Percentiles rank a stretch among this genome's conserved stretches.
Evolutionary conservation across 805 yeast species (phyloP).

Genomic region (Kurtzmaniella cleridarum): DNA sequence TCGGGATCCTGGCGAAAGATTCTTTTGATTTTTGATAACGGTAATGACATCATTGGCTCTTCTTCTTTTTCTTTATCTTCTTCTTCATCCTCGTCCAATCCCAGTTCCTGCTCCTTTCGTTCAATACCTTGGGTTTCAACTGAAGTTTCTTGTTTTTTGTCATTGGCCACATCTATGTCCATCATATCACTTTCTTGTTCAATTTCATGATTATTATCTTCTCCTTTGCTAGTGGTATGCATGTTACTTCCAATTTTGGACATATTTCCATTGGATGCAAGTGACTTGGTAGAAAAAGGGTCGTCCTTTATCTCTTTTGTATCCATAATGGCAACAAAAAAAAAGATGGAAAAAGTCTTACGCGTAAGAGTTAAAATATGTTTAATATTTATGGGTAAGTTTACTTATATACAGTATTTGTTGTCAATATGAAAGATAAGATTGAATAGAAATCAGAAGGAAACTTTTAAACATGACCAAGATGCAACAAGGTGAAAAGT

Average conservation of each 20-base stretch:
- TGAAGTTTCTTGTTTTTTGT: conserved; percentile 6
- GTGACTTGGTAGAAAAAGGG: neutral
- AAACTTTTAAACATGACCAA: too few species aligned
- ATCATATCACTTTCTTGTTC: neutral
- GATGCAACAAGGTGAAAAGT: too few species aligned
- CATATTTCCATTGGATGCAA: neutral
- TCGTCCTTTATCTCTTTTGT: neutral
- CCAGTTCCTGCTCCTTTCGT: conserved; percentile 5
- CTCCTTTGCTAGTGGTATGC: neutral
- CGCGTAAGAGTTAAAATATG: too few species aligned
- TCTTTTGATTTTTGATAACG: conserved; percentile 63
- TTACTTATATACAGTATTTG: too few species aligned
- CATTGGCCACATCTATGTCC: conserved; percentile 7
- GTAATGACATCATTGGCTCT: conserved; percentile 38
- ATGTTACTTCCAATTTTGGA: conserved; percentile 1
- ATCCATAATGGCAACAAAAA: neutral
- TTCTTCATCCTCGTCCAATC: conserved; percentile 9
- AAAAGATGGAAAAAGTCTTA: too few species aligned
- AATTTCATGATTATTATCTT: neutral
- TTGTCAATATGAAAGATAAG: too few species aligned
- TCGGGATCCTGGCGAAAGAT: conserved; percentile 75
- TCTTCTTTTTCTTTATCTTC: conserved; percentile 21
- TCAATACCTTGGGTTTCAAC: neutral
- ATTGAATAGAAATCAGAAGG: too few species aligned
- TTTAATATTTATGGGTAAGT: too few species aligned